Conservation (phyloP, 1,139 yeast genomes). For the Yamadazyma mexicana region DNA sequence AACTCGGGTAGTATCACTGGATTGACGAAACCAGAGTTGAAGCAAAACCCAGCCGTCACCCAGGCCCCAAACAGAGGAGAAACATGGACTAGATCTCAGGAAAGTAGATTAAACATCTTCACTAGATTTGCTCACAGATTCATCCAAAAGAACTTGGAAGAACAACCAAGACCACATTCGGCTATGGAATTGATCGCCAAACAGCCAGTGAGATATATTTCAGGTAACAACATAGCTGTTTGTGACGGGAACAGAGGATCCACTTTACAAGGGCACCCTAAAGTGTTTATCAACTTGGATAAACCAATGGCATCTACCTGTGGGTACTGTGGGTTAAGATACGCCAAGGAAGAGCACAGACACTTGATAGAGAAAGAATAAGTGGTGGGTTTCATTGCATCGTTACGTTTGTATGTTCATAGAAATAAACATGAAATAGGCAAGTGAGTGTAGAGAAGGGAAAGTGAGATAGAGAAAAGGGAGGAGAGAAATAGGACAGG, state of each 20-base stretch:
- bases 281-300: conserved; percentile 53
- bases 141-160: conserved; percentile 64
- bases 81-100: conserved; percentile 75
- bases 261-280: conserved; percentile 81
- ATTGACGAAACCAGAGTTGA: conserved; percentile 38
- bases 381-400: not conserved
- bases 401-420: conserved; percentile 1
- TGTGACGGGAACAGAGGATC: conserved; percentile 79
- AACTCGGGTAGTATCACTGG: conserved; percentile 32
- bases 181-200: conserved; percentile 81
- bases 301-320: conserved; percentile 13
- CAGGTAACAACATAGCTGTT: conserved; percentile 62
- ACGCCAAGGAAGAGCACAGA: conserved; percentile 52
- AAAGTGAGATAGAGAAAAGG: too few species aligned
- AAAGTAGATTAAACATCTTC: conserved; percentile 58
- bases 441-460: too few species aligned
- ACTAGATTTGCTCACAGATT: conserved; percentile 61
- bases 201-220: conserved; percentile 67
- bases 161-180: conserved; percentile 80
- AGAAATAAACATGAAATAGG: not conserved
- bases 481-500: too few species aligned
- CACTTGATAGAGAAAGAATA: conserved; percentile 31
- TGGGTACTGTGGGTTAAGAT: conserved; percentile 69
- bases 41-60: conserved; percentile 33
- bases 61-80: conserved; percentile 78